These are phyloP conservation scores for Micromonas commoda DNA, from an alignment of 139 green algal genomes.

Conservation along the genomic window DNA sequence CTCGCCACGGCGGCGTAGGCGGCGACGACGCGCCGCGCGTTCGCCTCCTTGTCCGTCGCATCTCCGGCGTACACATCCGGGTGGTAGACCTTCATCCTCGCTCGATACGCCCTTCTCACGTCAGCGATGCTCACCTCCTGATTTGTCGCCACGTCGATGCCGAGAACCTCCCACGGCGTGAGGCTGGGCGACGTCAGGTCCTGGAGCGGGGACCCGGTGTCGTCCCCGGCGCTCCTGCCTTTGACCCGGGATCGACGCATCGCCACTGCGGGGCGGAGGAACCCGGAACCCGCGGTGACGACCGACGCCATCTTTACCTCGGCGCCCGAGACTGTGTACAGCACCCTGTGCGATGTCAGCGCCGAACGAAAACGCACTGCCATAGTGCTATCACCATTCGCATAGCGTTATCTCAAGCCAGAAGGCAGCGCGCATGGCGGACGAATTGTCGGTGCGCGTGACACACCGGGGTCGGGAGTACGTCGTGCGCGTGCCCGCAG, in stretches of 20 bases:
- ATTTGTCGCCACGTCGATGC: neutral
- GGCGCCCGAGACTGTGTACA: no score
- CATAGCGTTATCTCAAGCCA: no score
- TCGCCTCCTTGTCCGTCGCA: conserved; percentile 6
- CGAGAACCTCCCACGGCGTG: neutral
- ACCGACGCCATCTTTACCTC: no score
- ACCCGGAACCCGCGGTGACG: no score
- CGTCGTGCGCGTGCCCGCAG: neutral
- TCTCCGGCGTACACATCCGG: conserved; percentile 28
- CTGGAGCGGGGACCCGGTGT: neutral
- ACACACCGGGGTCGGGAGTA: neutral
- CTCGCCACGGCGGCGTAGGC: neutral
- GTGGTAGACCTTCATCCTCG: conserved; percentile 26
- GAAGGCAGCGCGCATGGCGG: no score
- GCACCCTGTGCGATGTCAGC: no score
- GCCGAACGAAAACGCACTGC: no score
- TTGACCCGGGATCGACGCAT: no score
- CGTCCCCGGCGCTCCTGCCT: neutral
- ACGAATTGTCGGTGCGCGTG: neutral
- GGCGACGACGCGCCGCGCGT: conserved; percentile 5
- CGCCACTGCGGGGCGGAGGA: no score
- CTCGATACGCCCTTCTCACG: neutral
- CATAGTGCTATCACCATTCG: no score
- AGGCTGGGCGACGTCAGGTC: neutral
- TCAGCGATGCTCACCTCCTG: neutral